Base-by-base conservation (phyloP, 805 yeast genomes). In the Ogataea haglerorum region DNA sequence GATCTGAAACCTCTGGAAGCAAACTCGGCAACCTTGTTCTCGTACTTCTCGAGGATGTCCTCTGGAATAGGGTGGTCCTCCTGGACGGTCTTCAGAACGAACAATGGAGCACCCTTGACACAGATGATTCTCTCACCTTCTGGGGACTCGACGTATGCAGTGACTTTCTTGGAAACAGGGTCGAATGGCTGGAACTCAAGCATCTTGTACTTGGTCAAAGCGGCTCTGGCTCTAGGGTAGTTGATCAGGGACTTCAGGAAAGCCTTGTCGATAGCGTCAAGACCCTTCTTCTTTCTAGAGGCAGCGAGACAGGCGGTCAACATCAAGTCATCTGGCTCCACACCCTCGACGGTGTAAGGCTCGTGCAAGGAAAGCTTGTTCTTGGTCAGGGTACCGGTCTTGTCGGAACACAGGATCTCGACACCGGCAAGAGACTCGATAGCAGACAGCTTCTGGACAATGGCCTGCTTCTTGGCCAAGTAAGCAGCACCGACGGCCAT, bases 401-500 rank as follows among this genome's bases (percentile, higher is more conserved):
- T 89, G 74, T 89, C 97, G 60, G 96, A 89, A 82, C 97, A 89
- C 69, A 89, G 78, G 71, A 89, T 87, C 75, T 90, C 96, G 64
- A 89, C 96, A 82, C 96, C 96, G 54, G 96, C 97, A 58, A 89
- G 76, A 51, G 96, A 89, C 75, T 89, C 97, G 73, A 89, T 89
- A 56, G 96, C 96, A 68, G 95, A 85, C 63, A 89, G 78, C 69
- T 89, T 89, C 73, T 89, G 96, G 61, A 89, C 97, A 77, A 89
- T 89, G 58, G 96, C 96, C 73, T 87, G 87, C 73, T 88, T 89
- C 80, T 88, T 86, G 61, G 96, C 96, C 65, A 89, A 76, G 84
- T 89, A 87, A 65, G 96, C 96, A 69, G 96, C 97, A 82, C 97
- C 97, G 72, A 90, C 97, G 70, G 97, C 97, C 96, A 89, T 88